Evolutionary conservation across 1,284 basidiomycete species (phyloP).

Genomic region (Sporisorium scitamineum): DNA sequence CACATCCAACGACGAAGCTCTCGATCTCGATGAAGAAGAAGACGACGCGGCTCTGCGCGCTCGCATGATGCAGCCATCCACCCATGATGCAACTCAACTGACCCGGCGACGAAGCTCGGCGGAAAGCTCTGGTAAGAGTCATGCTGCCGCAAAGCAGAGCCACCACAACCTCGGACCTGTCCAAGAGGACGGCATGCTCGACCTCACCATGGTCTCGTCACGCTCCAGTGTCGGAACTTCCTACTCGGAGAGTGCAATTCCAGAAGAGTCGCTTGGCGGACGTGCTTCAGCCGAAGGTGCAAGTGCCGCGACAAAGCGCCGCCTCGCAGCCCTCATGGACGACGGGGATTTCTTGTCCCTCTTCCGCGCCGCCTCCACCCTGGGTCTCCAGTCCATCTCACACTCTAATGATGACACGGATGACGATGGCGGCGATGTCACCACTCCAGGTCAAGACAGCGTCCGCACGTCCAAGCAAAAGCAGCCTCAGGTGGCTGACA

Average conservation of each 20-base stretch:
- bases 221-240: conserved; percentile 39
- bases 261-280: conserved; percentile 17
- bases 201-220: conserved; percentile 33
- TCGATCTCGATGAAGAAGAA: conserved; percentile 53
- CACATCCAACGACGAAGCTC: conserved; percentile 44
- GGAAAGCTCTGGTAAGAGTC: conserved; percentile 28
- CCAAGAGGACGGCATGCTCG: conserved; percentile 43
- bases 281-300: conserved; percentile 23
- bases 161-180: conserved; percentile 47
- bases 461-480: conserved; percentile 8
- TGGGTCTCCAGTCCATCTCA: conserved; percentile 24
- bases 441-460: conserved; percentile 22
- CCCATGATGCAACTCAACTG: not conserved
- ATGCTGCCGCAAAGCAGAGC: conserved; percentile 4
- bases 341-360: conserved; percentile 34
- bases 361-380: conserved; percentile 26
- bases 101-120: conserved; percentile 38
- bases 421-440: conserved; percentile 10
- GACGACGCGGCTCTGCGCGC: conserved; percentile 27
- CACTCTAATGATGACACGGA: conserved; percentile 1
- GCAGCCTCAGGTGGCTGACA: conserved; percentile 21
- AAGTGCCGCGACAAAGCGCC: conserved; percentile 10
- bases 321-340: conserved; percentile 19
- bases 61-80: conserved; percentile 19
- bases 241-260: conserved; percentile 23